Evolutionary conservation across 345 rosid genomes (phyloP).

Genomic region (Cardiospermum halicacabum): DNA sequence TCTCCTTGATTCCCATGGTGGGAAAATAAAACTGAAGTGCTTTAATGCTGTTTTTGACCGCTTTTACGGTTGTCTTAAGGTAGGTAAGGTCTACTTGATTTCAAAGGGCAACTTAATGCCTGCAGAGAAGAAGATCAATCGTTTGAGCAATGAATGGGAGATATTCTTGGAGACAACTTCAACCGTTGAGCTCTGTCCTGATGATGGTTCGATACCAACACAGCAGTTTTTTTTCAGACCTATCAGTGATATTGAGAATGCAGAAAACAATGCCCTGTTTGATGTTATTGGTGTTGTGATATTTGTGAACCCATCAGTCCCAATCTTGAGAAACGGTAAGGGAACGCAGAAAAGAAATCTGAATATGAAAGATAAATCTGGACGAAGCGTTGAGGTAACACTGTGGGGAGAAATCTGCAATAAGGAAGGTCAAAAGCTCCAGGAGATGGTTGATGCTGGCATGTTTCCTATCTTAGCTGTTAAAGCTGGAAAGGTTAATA

Average conservation of each 20-base stretch:
- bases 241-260: conserved; percentile 74
- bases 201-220: conserved; percentile 77
- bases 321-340: conserved; percentile 84
- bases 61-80: conserved; percentile 66
- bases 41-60: conserved; percentile 83
- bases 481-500: conserved; percentile 85
- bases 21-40: conserved; percentile 83
- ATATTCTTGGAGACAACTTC: conserved; percentile 80
- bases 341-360: conserved; percentile 86
- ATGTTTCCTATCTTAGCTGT: conserved; percentile 68
- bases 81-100: conserved; percentile 75
- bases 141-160: conserved; percentile 84
- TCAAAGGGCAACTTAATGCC: conserved; percentile 87
- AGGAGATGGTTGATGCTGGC: conserved; percentile 70
- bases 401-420: conserved; percentile 93
- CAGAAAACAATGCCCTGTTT: conserved; percentile 66
- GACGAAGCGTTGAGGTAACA: conserved; percentile 65
- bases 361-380: conserved; percentile 77
- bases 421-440: conserved; percentile 74
- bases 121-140: conserved; percentile 84
- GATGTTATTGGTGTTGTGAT: conserved; percentile 74
- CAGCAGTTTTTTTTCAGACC: conserved; percentile 82
- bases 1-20: conserved; percentile 89
- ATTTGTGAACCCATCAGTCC: conserved; percentile 73
- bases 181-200: conserved; percentile 65